Evolutionary conservation across 768 basidiomycete genomes (phyloP).

Genomic region (Russula ochroleuca): DNA sequence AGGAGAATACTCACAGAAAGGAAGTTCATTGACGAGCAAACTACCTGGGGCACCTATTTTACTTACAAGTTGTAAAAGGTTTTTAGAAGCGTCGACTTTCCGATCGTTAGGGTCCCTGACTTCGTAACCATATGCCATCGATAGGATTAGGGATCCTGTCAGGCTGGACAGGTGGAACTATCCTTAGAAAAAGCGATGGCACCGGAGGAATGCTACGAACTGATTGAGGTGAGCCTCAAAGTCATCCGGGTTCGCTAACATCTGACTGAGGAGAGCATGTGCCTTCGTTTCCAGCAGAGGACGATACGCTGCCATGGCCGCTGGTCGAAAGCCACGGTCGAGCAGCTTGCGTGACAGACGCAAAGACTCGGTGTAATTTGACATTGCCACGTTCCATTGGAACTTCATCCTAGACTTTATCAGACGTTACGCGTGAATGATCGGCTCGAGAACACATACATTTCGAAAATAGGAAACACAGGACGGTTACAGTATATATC

Average conservation of each 20-base stretch:
- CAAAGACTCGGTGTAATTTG: not conserved
- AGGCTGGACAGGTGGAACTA: not conserved
- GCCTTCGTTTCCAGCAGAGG: constrained; percentile 4
- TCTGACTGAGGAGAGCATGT: not conserved
- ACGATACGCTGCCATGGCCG: not conserved
- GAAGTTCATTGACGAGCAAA: constrained; percentile 5
- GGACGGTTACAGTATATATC: constrained; percentile 30
- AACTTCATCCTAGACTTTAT: not conserved
- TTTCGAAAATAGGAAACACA: not conserved
- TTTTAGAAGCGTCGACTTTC: not conserved
- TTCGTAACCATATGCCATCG: constrained; percentile 10
- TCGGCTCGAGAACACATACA: not conserved
- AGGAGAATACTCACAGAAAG: not conserved
- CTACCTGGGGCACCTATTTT: not conserved
- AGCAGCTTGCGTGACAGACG: constrained; percentile 11
- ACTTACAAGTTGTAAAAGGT: not conserved
- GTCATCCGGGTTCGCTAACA: constrained; percentile 4
- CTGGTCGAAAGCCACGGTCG: constrained; percentile 8
- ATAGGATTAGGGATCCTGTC: not conserved
- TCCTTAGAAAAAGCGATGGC: no score
- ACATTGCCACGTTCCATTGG: not conserved
- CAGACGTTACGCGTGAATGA: not conserved
- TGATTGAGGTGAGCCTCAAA: constrained; percentile 7
- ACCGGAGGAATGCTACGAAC: not conserved
- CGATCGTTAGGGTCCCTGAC: constrained; percentile 3